Evolutionary conservation across 768 basidiomycete species (phyloP).

Genomic region (Macrolepiota albuminosa): DNA sequence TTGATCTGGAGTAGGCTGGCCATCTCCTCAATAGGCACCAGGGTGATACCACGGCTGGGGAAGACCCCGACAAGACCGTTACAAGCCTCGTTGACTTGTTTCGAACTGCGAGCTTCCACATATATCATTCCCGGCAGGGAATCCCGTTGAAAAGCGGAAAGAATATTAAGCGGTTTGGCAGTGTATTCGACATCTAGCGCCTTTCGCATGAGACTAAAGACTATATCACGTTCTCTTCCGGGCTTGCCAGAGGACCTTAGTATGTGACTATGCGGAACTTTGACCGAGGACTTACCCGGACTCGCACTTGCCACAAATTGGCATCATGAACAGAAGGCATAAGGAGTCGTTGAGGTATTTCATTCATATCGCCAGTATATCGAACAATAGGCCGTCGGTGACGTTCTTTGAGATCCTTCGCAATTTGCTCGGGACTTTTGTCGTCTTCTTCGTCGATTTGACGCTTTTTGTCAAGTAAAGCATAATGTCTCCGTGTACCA

Average conservation of each 20-base stretch:
- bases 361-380: conserved; percentile 90
- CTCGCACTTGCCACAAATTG: conserved; percentile 91
- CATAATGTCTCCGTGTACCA: conserved; percentile 54
- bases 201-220: conserved; percentile 94
- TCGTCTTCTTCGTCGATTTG: conserved; percentile 71
- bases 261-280: background rate
- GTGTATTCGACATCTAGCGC: conserved; percentile 80
- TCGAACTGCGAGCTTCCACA: conserved; percentile 86
- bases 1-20: conserved; percentile 93
- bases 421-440: conserved; percentile 80
- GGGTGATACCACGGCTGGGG: conserved; percentile 69
- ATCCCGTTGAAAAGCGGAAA: conserved; percentile 94
- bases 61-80: conserved; percentile 93
- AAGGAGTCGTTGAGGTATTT: conserved; percentile 85
- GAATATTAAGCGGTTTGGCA: conserved; percentile 74
- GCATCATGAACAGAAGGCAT: conserved; percentile 98
- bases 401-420: conserved; percentile 73
- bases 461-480: conserved; percentile 59
- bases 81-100: conserved; percentile 81
- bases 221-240: conserved; percentile 89
- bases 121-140: conserved; percentile 95
- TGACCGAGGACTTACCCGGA: conserved; percentile 56
- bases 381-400: conserved; percentile 67
- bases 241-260: conserved; percentile 40
- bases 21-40: conserved; percentile 98